A percentile compares a stretch with the other conserved stretches of the same genome.
Evolutionary conservation across 129 eudicot genomes (phyloP).

Genomic region (Saussurea involucrata): DNA sequence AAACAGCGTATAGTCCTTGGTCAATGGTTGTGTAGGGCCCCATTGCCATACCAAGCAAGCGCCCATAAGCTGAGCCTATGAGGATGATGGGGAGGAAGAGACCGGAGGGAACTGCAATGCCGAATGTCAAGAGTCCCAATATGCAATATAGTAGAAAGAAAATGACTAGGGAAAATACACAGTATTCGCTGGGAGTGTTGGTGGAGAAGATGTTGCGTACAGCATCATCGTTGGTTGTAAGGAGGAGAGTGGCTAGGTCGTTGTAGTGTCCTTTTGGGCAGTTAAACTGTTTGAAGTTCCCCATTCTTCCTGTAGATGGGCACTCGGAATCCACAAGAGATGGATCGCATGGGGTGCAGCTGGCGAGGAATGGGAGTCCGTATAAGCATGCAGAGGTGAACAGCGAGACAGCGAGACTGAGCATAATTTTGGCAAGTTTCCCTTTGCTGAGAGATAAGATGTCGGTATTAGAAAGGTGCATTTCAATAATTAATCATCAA

Average conservation of each 20-base stretch:
- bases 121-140: slow-evolving; percentile 87
- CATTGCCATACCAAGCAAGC: slow-evolving; percentile 85
- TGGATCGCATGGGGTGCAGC: slow-evolving; percentile 76
- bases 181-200: slow-evolving; percentile 69
- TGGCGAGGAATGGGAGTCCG: slow-evolving; percentile 88
- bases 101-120: slow-evolving; percentile 96
- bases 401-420: slow-evolving; percentile 62
- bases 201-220: slow-evolving; percentile 89
- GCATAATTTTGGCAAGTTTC: slow-evolving; percentile 63
- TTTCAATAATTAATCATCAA: background rate
- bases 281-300: slow-evolving; percentile 94
- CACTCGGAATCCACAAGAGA: slow-evolving; percentile 47
- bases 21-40: slow-evolving; percentile 77
- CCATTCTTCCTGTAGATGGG: slow-evolving; percentile 67
- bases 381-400: slow-evolving; percentile 89
- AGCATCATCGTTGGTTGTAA: slow-evolving; percentile 93
- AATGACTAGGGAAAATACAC: slow-evolving; percentile 47
- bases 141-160: slow-evolving; percentile 77
- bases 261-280: slow-evolving; percentile 96
- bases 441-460: slow-evolving; percentile 68
- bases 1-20: slow-evolving; percentile 84
- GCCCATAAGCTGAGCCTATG: slow-evolving; percentile 97
- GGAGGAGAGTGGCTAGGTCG: slow-evolving; percentile 91
- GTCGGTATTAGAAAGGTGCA: background rate
- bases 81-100: slow-evolving; percentile 94